Conservation (phyloP, 306 rosid genomes). For the Vigna trinervia region DNA sequence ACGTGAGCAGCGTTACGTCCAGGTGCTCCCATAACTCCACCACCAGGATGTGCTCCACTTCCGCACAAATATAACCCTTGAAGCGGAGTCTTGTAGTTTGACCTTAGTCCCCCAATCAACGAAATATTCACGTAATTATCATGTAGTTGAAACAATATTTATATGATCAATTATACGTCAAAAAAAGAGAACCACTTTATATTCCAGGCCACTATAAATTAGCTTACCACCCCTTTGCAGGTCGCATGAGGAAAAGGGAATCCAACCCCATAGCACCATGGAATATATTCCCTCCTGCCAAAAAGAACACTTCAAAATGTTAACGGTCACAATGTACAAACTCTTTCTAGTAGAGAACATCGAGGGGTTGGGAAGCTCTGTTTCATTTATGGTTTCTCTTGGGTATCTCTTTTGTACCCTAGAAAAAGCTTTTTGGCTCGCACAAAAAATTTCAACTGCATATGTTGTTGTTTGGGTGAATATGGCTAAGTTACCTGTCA, state of each 20-base stretch:
- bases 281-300: conserved; percentile 84
- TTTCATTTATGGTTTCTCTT: background rate
- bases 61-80: conserved; percentile 79
- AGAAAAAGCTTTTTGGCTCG: background rate
- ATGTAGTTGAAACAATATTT: background rate
- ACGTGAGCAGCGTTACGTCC: conserved; percentile 88
- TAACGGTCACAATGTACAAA: conserved; percentile 2
- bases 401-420: background rate
- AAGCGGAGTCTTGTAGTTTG: conserved; percentile 79
- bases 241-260: conserved; percentile 89
- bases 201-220: background rate
- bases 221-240: conserved; percentile 84
- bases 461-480: background rate
- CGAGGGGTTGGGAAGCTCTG: background rate
- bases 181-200: conserved; percentile 5
- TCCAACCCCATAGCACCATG: conserved; percentile 97
- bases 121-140: conserved; percentile 6
- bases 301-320: conserved; percentile 15
- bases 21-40: conserved; percentile 97
- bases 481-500: conserved; percentile 66
- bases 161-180: background rate
- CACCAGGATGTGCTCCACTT: conserved; percentile 94
- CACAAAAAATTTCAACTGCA: background rate
- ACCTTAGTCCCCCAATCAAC: conserved; percentile 57
- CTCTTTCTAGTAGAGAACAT: background rate